Base-by-base conservation (phyloP, 352 stramenopile species). In the Pythium plurisporium region DNA sequence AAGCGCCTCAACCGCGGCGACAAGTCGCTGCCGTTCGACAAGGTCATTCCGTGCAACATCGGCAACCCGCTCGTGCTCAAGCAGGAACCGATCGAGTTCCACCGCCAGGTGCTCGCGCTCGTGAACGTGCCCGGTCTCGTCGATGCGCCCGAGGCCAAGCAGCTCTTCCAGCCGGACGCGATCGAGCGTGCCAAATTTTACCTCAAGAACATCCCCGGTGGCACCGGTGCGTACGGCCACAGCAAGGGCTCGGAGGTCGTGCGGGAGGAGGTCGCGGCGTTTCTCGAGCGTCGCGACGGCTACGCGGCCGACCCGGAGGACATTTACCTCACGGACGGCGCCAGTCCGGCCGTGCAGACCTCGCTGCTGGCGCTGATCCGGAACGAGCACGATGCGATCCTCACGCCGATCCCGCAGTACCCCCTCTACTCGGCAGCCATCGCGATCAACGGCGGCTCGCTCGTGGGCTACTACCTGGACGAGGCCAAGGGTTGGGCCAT, bases 331-430 rank as follows among this genome's bases (percentile, higher is more conserved):
- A 98, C 95, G 29, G 96, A 98, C 52, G 97, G 97, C 27, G 97
- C 97, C 19, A 98, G 85, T 70, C 88, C 96, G 37, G 96, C 86
- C 6, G 97, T 99, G 62, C 77, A 96, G 64, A 96, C 94, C 69
- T 71, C 97, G 34, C 71, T 99, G 51, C 73, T 90, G 53, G 77
- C 89, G 26, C 64, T 98, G 10, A 97, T 99, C 60, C 81, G 89
- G 33, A 69, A 89, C 59, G 69, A 86, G 41, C 68, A 89, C 45
- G 82, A 93, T 58, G 80, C 87, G 25, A 92, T 99, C 59, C 74
- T 99, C 64, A 89, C 97, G 43, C 97, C 97, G 19, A 99, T 99
- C 64, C 97, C 97, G 31, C 97, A 99, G 82, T 99, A 99, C 74
- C 97, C 97, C 27, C 86, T 99, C 19, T 99, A 99, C 78, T 98